Evolutionary conservation across 2,329 filamentous ascomycete species (phyloP), one percentile per base, ranked within the genome.

Genomic region (Beauveria brongniartii): DNA sequence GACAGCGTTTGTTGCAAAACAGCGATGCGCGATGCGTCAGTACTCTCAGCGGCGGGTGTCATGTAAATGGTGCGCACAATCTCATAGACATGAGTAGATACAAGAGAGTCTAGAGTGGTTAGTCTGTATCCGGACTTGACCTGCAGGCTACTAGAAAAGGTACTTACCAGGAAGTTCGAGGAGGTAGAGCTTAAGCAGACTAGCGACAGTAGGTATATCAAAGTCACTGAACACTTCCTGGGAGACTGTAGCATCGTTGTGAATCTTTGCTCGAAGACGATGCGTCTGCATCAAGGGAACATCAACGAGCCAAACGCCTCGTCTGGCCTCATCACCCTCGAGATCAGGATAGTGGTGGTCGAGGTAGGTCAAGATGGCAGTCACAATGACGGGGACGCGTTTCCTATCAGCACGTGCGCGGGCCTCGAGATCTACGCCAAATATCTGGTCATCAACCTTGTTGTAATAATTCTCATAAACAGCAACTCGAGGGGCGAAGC

Each of bases 391-490:
- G 20, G 94, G 94, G 24, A 99, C 94, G 55, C 94, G 89, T 77
- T 99, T 99, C 74, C 92, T 89, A 74, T 99, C 94, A 56, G 91
- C 92, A 66, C 93, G 83, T 51, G 94, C 94, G 66, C 94, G 83
- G 43, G 93, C 92, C 76, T 99, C 94, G n/a, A 99, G 84, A 70
- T 99, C 95, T 60, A 99, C 92, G 66, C 95, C 94, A 71, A 97
- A 99, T 0, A 91, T 96, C 81, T 97, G 92, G 71, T 97, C 92
- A 72, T 97, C 94, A 26, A 97, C 92, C 66, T 90, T 92, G 75
- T 97, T 97, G 79, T 99, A 99, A 77, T 99, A 99, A 74, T 97
- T 99, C 77, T 99, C 94, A 74, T 99, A 99, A 3, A 91, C 89
- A 52, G 92, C 86, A 30, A 97, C 93, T 69, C 85, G 92, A 9